phyloP scores from a whole-genome alignment of 177 flowering plant species.

The Vitis hybrid region DNA sequence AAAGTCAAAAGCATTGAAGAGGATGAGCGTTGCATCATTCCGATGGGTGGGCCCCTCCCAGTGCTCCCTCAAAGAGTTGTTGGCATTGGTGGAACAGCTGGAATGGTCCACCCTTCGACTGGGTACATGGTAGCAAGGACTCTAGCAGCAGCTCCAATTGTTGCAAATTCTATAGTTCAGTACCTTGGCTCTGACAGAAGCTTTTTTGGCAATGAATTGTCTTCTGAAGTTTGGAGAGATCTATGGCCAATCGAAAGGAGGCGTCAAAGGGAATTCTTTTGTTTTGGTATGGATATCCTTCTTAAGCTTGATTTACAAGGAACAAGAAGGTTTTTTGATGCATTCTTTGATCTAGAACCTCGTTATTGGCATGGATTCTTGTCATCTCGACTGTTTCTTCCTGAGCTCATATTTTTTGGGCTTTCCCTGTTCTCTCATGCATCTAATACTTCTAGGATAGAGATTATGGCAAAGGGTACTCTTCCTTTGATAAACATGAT shows the following conservation, averaged over 20 bases:
- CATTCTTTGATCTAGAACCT: slow-evolving; percentile 86
- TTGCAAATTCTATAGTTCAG: slow-evolving; percentile 67
- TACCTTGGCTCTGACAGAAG: slow-evolving; percentile 51
- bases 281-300: slow-evolving; percentile 91
- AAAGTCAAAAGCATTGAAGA: slow-evolving; percentile 80
- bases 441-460: slow-evolving; percentile 70
- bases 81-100: slow-evolving; percentile 94
- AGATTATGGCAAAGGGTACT: slow-evolving; percentile 90
- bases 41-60: slow-evolving; percentile 96
- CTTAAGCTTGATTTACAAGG: slow-evolving; percentile 80
- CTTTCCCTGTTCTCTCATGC: slow-evolving; percentile 83
- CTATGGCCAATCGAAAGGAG: slow-evolving; percentile 87
- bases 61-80: slow-evolving; percentile 85
- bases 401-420: slow-evolving; percentile 75
- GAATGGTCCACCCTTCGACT: slow-evolving; percentile 95
- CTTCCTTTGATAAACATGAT: slow-evolving; percentile 76
- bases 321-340: slow-evolving; percentile 84
- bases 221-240: slow-evolving; percentile 75
- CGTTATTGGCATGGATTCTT: slow-evolving; percentile 93
- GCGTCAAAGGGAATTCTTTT: slow-evolving; percentile 88
- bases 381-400: slow-evolving; percentile 82
- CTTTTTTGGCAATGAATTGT: slow-evolving; percentile 46
- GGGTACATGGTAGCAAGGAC: slow-evolving; percentile 96
- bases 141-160: slow-evolving; percentile 83
- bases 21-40: slow-evolving; percentile 85